Percentiles rank a stretch among this genome's conserved stretches.
phyloP scores from a whole-genome alignment of 176 grass and related monocot species.

The Oryza australiensis region DNA sequence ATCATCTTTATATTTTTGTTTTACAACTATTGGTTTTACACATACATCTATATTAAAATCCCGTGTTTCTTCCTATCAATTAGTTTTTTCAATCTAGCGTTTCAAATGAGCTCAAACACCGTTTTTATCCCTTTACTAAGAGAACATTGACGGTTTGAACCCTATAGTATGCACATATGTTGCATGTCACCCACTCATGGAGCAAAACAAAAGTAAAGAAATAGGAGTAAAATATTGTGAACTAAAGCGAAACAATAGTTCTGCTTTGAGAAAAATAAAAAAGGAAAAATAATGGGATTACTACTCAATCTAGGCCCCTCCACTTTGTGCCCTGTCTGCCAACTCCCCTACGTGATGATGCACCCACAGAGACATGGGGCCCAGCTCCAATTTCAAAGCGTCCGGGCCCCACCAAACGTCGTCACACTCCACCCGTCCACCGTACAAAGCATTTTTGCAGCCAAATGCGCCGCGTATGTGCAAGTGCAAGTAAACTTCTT shows the following conservation, averaged over 20 bases:
- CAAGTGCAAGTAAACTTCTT: conserved; percentile 21
- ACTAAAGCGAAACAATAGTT: background rate
- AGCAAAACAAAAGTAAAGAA: background rate
- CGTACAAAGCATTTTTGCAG: conserved; percentile 15
- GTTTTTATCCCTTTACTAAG: background rate
- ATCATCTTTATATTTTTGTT: no score
- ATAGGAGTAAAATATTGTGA: background rate
- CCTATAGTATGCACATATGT: background rate
- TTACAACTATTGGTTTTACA: no score
- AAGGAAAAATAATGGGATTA: background rate
- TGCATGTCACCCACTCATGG: background rate
- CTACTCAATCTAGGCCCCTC: background rate
- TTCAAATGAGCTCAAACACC: background rate
- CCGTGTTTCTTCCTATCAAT: no score
- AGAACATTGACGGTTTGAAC: background rate
- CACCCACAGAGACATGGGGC: background rate
- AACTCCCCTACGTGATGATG: conserved; percentile 24
- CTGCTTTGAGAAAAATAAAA: background rate
- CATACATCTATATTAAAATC: no score
- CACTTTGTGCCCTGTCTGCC: conserved; percentile 44
- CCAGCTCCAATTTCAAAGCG: background rate
- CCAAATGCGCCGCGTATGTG: conserved; percentile 42
- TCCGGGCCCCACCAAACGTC: conserved; percentile 8
- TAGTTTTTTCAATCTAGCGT: no score
- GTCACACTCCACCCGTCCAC: conserved; percentile 24